Conservation (phyloP, 306 rosid species). For the Sindora glabra region DNA sequence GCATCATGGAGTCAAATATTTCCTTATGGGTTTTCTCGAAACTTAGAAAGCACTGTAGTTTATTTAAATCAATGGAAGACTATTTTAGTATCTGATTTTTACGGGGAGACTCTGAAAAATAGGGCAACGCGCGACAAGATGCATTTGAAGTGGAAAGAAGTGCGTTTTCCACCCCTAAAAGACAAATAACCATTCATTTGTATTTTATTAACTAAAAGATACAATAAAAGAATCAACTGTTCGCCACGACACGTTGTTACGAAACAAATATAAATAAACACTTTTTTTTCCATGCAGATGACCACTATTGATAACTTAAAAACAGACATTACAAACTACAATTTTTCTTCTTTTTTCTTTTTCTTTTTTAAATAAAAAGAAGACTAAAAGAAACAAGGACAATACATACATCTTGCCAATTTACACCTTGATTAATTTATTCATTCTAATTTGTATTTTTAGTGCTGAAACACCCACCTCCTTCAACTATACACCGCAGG, state of each 20-base stretch:
- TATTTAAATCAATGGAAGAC: too few relatives aligned
- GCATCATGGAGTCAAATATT: too few relatives aligned
- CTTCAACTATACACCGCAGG: slow-evolving; percentile 44
- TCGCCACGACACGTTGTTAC: slow-evolving; percentile 19
- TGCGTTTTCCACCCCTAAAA: neutral
- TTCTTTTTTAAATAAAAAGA: slow-evolving; percentile 34
- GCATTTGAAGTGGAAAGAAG: too few relatives aligned
- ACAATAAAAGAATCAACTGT: slow-evolving; percentile 31
- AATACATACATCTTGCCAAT: slow-evolving; percentile 26
- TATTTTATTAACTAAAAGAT: slow-evolving; percentile 15
- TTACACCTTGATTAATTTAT: slow-evolving; percentile 44
- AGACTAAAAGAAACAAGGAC: neutral
- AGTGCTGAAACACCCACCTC: slow-evolving; percentile 17
- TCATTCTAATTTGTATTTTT: slow-evolving; percentile 30
- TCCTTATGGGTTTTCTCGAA: too few relatives aligned
- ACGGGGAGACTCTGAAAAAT: too few relatives aligned
- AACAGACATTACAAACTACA: slow-evolving; percentile 17
- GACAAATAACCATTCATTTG: slow-evolving; percentile 1
- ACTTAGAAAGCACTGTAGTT: too few relatives aligned
- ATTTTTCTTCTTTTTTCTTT: slow-evolving; percentile 81
- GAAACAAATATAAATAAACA: slow-evolving; percentile 13
- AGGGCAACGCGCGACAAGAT: too few relatives aligned
- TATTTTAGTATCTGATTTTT: too few relatives aligned
- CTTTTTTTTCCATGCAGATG: too few relatives aligned
- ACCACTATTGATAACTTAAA: slow-evolving; percentile 15